Evolutionary conservation across 306 rosid genomes (phyloP).

Genomic region (Quercus robur): DNA sequence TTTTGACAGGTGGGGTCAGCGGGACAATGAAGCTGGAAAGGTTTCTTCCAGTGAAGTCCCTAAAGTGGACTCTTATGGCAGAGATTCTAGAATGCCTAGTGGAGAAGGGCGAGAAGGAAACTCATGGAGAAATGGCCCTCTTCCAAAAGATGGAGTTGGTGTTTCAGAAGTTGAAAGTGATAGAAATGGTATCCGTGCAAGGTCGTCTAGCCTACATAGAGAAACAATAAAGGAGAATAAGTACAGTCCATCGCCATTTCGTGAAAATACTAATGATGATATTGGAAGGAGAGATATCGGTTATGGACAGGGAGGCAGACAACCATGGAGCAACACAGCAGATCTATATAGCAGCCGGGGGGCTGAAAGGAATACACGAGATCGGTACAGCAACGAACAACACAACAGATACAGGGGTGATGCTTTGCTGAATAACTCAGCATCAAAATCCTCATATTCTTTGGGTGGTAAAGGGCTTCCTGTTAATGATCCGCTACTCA

Average conservation of each 20-base stretch:
- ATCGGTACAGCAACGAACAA: constrained; percentile 50
- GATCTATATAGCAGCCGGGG: constrained; percentile 50
- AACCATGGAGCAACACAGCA: constrained; percentile 49
- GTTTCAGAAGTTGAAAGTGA: constrained; percentile 48
- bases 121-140: constrained; percentile 53
- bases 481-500: constrained; percentile 70
- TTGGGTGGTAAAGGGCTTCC: constrained; percentile 60
- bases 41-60: constrained; percentile 63
- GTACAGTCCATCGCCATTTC: constrained; percentile 34
- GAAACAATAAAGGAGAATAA: constrained; percentile 52
- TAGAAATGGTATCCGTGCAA: constrained; percentile 40
- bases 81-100: constrained; percentile 47
- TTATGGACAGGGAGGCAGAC: constrained; percentile 63
- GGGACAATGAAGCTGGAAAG: constrained; percentile 79
- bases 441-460: constrained; percentile 50
- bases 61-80: constrained; percentile 47
- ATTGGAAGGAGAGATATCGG: constrained; percentile 58
- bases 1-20: constrained; percentile 59
- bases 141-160: constrained; percentile 52
- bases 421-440: constrained; percentile 41
- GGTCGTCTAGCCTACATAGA: constrained; percentile 40
- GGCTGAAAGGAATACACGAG: constrained; percentile 45
- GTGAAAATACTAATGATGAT: constrained; percentile 51
- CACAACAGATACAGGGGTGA: constrained; percentile 51
- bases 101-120: constrained; percentile 66